phyloP scores from a whole-genome alignment of 2,329 filamentous ascomycete species.

The Ascocoryne sarcoides region DNA sequence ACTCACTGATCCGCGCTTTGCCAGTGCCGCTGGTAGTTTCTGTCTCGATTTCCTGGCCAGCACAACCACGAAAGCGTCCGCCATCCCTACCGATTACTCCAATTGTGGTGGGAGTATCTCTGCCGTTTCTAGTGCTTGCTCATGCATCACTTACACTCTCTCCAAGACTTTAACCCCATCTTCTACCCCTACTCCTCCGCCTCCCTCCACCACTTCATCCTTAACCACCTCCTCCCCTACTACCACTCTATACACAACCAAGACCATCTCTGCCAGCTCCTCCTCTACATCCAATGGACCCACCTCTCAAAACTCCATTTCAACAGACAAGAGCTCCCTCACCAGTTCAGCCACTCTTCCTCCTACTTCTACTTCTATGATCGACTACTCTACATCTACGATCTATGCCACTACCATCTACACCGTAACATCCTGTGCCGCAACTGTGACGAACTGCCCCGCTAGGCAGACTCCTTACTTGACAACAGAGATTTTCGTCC shows the following conservation, averaged over 20 bases:
- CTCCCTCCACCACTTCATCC: constrained; percentile 2
- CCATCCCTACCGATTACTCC: constrained; percentile 27
- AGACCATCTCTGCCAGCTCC: neutral
- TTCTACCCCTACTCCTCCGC: neutral
- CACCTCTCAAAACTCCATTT: neutral
- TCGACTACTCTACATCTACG: neutral
- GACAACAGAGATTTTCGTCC: constrained; percentile 1
- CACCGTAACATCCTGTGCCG: constrained; percentile 2
- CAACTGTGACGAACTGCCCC: constrained; percentile 3
- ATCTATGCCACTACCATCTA: constrained; percentile 2
- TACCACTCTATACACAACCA: neutral
- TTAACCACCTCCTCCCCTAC: neutral
- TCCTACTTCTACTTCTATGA: neutral
- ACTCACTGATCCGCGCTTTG: constrained; percentile 29
- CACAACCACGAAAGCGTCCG: constrained; percentile 17
- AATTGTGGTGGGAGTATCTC: constrained; percentile 24
- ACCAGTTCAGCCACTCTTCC: neutral
- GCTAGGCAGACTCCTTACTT: neutral
- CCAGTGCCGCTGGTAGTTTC: constrained; percentile 24
- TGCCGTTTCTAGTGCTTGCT: constrained; percentile 3
- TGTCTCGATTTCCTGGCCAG: constrained; percentile 29
- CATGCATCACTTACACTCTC: constrained; percentile 7
- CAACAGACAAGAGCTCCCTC: neutral
- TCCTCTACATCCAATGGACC: neutral
- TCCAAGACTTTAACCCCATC: constrained; percentile 3